Base-by-base conservation (phyloP, 2,329 filamentous ascomycete species). In the Bipolaris zeicola region DNA sequence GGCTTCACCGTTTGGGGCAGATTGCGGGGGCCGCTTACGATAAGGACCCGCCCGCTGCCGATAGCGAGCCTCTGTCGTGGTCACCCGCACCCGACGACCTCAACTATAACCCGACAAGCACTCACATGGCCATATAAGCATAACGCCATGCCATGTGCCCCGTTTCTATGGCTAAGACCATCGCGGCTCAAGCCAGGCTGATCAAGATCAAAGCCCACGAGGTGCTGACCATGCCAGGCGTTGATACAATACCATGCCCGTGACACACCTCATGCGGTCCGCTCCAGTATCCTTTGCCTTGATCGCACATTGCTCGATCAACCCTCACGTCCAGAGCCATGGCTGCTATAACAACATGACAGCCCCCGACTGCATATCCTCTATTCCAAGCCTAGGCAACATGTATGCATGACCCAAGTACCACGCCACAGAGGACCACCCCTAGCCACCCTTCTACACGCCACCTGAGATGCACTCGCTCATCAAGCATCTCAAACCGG, bases 1-100 rank as follows among this genome's bases (percentile, higher is more conserved):
- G 31, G 22, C 52, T 52, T 51, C 49, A 44, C 57, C 59, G 43
- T 24, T 52, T 55, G 31, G 22, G 52, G 56, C 43, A 42, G 39
- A 37, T 31, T 60, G 60, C 42, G 60, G 58, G 58, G 55, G 55
- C 33, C 31, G 57, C 38, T 8, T 43, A 34, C 55, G 52, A 63
- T 63, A 58, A 62, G 47, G 49, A 31, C 14, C 22, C 50, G 37
- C 24, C 38, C 18, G 24, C 24, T 38, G 41, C 60, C 48, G 60
- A 63, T 63, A 63, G 54, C 51, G 34, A 56, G 39, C 31, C 31
- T 31, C 2, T 52, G 46, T 24, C 28, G 1, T 33, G 48, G 22
- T 53, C 41, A 34, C 14, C 43, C 18, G 48, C 44, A 31, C 38
- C 28, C 31, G 8, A 3, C 37, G n/a, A 10, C 28, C 22, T 52